A percentile compares a stretch with the other conserved stretches of the same genome.
Conservation (phyloP, 2,329 filamentous ascomycete genomes). For the Trichoderma gracile region DNA sequence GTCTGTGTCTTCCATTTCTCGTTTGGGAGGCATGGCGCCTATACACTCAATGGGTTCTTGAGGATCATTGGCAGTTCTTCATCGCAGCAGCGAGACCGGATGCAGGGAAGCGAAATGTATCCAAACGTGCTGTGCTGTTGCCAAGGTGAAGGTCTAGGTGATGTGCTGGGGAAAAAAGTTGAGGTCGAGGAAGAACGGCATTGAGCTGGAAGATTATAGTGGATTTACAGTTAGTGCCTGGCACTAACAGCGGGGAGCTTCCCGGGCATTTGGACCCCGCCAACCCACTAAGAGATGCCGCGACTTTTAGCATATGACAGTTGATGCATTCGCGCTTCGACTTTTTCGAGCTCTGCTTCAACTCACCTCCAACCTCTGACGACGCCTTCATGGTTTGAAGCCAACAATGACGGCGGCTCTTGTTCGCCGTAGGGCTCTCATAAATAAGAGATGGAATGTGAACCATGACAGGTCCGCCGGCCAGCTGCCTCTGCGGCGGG, state of each 20-base stretch:
- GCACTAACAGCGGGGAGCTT: conserved; percentile 22
- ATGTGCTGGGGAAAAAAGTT: neutral
- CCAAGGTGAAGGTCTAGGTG: neutral
- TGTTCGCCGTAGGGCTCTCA: conserved; percentile 30
- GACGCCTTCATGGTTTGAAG: conserved; percentile 31
- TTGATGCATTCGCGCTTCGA: neutral
- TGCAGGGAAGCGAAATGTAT: neutral
- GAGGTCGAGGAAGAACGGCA: conserved; percentile 8
- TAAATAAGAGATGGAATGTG: conserved; percentile 12
- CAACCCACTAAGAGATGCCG: conserved; percentile 11
- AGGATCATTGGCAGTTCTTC: neutral
- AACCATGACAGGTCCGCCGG: conserved; percentile 12
- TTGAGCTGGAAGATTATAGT: conserved; percentile 21
- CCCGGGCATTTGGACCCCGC: conserved; percentile 19
- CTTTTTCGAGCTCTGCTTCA: neutral
- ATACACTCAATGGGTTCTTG: neutral
- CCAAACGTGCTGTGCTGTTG: neutral
- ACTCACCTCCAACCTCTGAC: neutral
- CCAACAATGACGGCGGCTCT: conserved; percentile 39
- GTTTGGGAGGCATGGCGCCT: conserved; percentile 40
- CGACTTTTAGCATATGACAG: conserved; percentile 1
- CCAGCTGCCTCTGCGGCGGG: conserved; percentile 32
- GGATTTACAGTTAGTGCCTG: conserved; percentile 27
- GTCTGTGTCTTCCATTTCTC: conserved; percentile 37
- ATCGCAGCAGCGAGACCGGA: no score